These are phyloP conservation scores for Tolypocladium capitatum DNA, from an alignment of 2,329 filamentous ascomycete genomes.

Conservation along the genomic window DNA sequence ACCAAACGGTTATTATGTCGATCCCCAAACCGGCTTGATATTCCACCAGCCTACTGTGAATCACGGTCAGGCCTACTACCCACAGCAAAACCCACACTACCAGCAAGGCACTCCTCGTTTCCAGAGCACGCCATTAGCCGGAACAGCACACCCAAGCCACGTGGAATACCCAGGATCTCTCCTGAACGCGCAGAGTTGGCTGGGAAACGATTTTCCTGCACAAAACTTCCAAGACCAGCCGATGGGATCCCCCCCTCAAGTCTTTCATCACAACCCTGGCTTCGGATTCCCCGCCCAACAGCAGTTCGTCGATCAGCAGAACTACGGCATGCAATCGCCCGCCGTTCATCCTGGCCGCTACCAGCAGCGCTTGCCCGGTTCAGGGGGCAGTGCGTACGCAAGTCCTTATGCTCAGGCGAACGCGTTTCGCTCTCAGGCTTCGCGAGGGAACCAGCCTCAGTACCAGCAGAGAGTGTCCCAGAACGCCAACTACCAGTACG, in stretches of 20 bases:
- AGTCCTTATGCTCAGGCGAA: neutral
- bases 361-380: neutral
- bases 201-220: neutral
- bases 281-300: neutral
- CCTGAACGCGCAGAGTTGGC: neutral
- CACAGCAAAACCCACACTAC: neutral
- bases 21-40: neutral
- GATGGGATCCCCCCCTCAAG: neutral
- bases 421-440: neutral
- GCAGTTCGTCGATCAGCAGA: neutral
- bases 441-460: neutral
- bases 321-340: neutral
- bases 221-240: neutral
- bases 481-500: neutral
- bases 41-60: neutral
- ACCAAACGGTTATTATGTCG: neutral
- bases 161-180: neutral
- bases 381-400: neutral
- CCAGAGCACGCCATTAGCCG: neutral
- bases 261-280: neutral
- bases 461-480: neutral
- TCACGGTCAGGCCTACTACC: neutral
- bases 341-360: neutral
- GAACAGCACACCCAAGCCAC: neutral
- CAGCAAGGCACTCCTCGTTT: neutral